Evolutionary conservation across 1,139 yeast species (phyloP), one percentile per base, ranked within the genome.

Genomic region (Spencermartinsiella ligniputridi): DNA sequence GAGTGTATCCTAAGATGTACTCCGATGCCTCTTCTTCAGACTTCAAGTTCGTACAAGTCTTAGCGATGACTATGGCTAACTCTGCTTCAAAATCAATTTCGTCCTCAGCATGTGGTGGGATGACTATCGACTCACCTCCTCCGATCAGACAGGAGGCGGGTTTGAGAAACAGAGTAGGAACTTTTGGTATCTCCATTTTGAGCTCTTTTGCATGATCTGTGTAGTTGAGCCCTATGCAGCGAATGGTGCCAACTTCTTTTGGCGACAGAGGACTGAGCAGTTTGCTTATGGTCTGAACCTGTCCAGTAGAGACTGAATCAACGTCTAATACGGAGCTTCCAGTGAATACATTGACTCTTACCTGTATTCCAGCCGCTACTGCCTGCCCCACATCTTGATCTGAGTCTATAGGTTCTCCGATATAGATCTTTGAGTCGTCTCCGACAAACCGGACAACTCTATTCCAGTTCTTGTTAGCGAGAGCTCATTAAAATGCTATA

Each of bases 51-150:
- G 20, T 34, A 29, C 76, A 75, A 8, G 63, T 53, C 54, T 70
- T 72, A 12, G 81, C 81, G 18, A 76, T 75, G 9, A 77, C 74
- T 32, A 73, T 69, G 8, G 72, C 78, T 38, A 77, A 68, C 54
- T 76, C 81, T 37, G 74, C 74, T 52, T 77, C 81, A 53, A 75
- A 76, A 55, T 76, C 81, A 29, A 17, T 30, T 19, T 34, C 17
- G 19, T 35, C 15, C 12, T 40, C 43, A n/a, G 43, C 43, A 16
- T 40, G 17, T 6, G 17, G 25, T 17, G 79, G 78, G 17, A 76
- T 71, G 6, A 61, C 60, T 35, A 75, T 67, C n/a, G 61, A 62
- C 42, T 62, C 69, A 18, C 49, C 50, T 6, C 75, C 74, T 13
- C 71, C 73, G 20, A 63, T 61, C 5, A 74, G 51, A 1, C 74